A percentile compares a stretch with the other conserved stretches of the same genome.
Evolutionary conservation across 495 filamentous ascomycete genomes (phyloP).

Genomic region (Margaritispora aquatica): DNA sequence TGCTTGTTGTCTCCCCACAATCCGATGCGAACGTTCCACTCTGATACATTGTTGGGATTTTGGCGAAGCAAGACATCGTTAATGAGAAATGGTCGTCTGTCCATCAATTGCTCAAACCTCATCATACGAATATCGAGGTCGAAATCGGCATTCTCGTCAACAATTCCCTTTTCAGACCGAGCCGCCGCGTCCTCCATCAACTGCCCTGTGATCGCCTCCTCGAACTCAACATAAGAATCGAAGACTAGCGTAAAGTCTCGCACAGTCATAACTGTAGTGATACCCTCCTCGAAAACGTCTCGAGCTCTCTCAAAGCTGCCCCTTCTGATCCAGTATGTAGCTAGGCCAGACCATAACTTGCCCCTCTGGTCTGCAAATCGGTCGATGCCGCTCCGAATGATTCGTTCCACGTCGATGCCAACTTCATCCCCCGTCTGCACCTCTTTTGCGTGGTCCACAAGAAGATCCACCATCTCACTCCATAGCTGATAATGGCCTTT

Average conservation of each 20-base stretch:
- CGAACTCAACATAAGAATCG: slow-evolving; percentile 93
- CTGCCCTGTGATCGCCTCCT: slow-evolving; percentile 88
- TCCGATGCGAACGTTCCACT: slow-evolving; percentile 94
- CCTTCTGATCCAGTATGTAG: slow-evolving; percentile 93
- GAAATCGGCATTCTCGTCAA: slow-evolving; percentile 84
- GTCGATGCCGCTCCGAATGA: slow-evolving; percentile 88
- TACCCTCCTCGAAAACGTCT: slow-evolving; percentile 94
- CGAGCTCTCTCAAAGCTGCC: slow-evolving; percentile 85
- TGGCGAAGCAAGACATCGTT: slow-evolving; percentile 95
- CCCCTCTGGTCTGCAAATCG: slow-evolving; percentile 92
- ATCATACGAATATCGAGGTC: slow-evolving; percentile 97
- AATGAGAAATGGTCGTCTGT: slow-evolving; percentile 89
- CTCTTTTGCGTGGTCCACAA: slow-evolving; percentile 86
- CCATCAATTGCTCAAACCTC: slow-evolving; percentile 97
- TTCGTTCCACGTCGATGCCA: slow-evolving; percentile 87
- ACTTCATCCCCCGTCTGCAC: slow-evolving; percentile 73
- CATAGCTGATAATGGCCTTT: slow-evolving; percentile 96
- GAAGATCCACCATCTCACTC: slow-evolving; percentile 95
- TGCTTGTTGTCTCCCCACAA: slow-evolving; percentile 92
- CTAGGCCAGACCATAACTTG: slow-evolving; percentile 93
- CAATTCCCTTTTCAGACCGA: slow-evolving; percentile 73
- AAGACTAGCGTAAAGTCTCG: slow-evolving; percentile 96
- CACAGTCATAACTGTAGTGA: slow-evolving; percentile 99
- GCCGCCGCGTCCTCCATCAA: slow-evolving; percentile 83
- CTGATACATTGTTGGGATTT: slow-evolving; percentile 92